These are phyloP conservation scores for Mycena citricolor DNA, from an alignment of 1,284 basidiomycete genomes.

Conservation along the genomic window DNA sequence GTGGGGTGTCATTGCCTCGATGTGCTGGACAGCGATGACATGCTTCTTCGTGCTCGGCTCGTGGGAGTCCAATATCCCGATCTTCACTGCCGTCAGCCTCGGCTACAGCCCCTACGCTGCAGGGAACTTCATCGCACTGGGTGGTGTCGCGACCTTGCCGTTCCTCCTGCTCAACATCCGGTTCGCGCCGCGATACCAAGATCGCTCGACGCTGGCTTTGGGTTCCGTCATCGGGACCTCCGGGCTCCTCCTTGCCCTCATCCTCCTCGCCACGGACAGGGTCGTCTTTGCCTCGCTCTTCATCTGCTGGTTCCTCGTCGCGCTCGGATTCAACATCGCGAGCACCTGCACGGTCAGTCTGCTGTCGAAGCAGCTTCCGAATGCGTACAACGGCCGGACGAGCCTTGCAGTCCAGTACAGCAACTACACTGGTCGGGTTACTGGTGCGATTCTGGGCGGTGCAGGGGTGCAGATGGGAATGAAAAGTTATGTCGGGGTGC, in stretches of 20 bases:
- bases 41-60: conserved; percentile 73
- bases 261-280: conserved; percentile 40
- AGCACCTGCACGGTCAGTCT: conserved; percentile 66
- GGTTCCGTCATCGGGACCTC: conserved; percentile 51
- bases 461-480: conserved; percentile 65
- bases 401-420: conserved; percentile 66
- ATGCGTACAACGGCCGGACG: conserved; percentile 55
- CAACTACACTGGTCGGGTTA: conserved; percentile 62
- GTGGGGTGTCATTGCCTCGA: conserved; percentile 58
- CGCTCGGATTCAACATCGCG: conserved; percentile 69
- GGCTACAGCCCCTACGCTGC: conserved; percentile 61
- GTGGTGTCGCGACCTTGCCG: conserved; percentile 60
- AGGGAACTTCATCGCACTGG: conserved; percentile 71
- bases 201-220: conserved; percentile 56
- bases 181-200: conserved; percentile 57
- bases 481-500: conserved; percentile 59
- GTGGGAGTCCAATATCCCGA: conserved; percentile 72
- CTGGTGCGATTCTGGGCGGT: conserved; percentile 68
- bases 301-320: conserved; percentile 65
- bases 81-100: conserved; percentile 55
- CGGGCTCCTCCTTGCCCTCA: conserved; percentile 54
- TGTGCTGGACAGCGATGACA: conserved; percentile 74
- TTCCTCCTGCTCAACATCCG: conserved; percentile 65
- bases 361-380: conserved; percentile 65
- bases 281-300: conserved; percentile 55